Evolutionary conservation across 2,329 filamentous ascomycete genomes (phyloP), one percentile per base, ranked within the genome.

Genomic region (Verticillium klebahnii): DNA sequence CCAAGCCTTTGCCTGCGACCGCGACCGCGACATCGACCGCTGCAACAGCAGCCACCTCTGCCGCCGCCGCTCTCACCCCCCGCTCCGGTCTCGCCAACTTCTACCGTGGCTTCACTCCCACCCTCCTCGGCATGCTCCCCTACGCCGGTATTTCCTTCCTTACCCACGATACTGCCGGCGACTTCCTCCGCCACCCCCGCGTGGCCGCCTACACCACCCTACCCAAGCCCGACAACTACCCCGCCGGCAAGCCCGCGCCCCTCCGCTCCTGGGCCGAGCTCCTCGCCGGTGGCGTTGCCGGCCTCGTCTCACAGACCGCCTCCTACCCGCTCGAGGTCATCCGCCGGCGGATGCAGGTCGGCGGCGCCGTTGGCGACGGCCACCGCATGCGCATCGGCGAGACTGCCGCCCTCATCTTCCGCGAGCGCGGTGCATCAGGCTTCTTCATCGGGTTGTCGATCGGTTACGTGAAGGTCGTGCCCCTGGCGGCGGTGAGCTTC

Each of bases 81-180:
- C 80, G 72, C 2, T 89, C 82, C 12, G 94, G 94, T 4, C 73
- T 98, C 1, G 77, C 86, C 61, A 99, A 99, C 75, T 99, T 99
- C 74, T 99, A 97, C 77, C 88, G 95, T 57, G 95, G 95, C 58
- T 99, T 99, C 74, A 86, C 88, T 0, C 91, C 94, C 0, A 98
- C 95, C 0, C 76, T 99, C 5, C 82, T 96, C 63, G 95, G 95
- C 68, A 99, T 99, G 94, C 80, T 99, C 1, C 95, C 95, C 0
- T 99, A 99, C 71, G 95, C 95, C 1, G 95, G 95, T 69, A 89
- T 96, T 71, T 97, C 93, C 1, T 99, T 99, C 77, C 84, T 99
- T 50, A 96, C 92, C 0, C 95, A 99, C 77, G 95, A 99, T 74
- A 92, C 91, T 5, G 86, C 90, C 50, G 91, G 92, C 64, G 95